These are phyloP conservation scores for Monosporascus sp. DNA, from an alignment of 2,329 filamentous ascomycete species.

Conservation along the genomic window DNA sequence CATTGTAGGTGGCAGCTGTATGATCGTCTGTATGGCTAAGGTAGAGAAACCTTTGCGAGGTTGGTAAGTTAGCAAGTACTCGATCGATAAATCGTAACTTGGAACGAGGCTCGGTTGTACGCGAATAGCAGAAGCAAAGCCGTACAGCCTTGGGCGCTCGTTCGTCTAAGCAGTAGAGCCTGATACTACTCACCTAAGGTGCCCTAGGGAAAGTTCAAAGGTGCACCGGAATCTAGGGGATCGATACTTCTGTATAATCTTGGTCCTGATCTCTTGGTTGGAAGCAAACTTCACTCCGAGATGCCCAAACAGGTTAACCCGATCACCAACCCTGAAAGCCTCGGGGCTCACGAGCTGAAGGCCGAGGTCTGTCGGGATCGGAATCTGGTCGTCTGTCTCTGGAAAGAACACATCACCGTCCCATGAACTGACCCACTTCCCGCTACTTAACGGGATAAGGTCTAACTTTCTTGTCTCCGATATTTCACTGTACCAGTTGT, in stretches of 20 bases:
- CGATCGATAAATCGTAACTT: no score
- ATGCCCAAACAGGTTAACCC: neutral
- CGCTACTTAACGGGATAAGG: conserved; percentile 11
- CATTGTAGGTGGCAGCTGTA: neutral
- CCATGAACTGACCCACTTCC: conserved; percentile 8
- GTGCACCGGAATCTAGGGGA: neutral
- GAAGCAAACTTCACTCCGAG: neutral
- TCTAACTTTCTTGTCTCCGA: conserved; percentile 1
- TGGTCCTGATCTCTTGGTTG: neutral
- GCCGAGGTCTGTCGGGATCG: neutral
- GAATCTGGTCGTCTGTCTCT: neutral
- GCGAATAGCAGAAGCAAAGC: no score
- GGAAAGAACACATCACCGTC: neutral
- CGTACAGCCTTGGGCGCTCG: no score
- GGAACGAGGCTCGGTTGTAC: no score
- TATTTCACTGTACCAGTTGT: neutral
- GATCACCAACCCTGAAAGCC: neutral
- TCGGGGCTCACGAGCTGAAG: neutral
- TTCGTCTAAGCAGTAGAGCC: no score
- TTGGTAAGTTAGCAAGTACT: neutral
- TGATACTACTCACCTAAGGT: neutral
- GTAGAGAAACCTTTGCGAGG: neutral
- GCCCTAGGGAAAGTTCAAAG: neutral
- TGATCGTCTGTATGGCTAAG: neutral
- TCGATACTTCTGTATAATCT: neutral